phyloP scores from a whole-genome alignment of 495 filamentous ascomycete genomes.

The Xylaria curta region DNA sequence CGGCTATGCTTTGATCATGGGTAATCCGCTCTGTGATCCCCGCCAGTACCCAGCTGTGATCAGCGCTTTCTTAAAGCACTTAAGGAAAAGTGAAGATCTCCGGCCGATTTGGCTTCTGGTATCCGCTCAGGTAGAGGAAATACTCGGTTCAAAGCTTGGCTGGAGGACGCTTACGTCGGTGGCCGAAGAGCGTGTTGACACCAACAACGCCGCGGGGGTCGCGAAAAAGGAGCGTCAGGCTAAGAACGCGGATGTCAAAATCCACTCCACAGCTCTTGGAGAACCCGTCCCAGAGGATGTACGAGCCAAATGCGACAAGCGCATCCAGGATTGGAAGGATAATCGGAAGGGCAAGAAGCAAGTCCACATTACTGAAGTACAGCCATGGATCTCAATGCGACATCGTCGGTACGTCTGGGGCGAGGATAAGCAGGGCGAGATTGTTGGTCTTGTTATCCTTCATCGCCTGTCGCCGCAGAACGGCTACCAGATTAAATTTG shows the following conservation, averaged over 20 bases:
- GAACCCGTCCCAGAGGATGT: constrained; percentile 67
- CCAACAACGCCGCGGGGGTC: constrained; percentile 72
- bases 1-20: constrained; percentile 77
- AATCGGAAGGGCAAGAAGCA: constrained; percentile 77
- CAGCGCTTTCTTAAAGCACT: constrained; percentile 71
- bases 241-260: constrained; percentile 77
- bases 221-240: constrained; percentile 68
- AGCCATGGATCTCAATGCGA: constrained; percentile 76
- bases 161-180: constrained; percentile 85
- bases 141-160: constrained; percentile 74
- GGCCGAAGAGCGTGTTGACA: constrained; percentile 82
- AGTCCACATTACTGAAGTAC: constrained; percentile 84
- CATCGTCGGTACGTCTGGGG: constrained; percentile 87
- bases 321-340: constrained; percentile 77
- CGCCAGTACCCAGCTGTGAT: constrained; percentile 74
- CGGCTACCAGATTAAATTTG: constrained; percentile 89
- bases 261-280: constrained; percentile 68
- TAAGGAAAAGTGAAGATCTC: constrained; percentile 71
- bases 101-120: constrained; percentile 85
- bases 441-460: constrained; percentile 75
- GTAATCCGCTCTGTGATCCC: constrained; percentile 78
- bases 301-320: constrained; percentile 67
- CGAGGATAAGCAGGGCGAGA: constrained; percentile 66
- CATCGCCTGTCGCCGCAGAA: constrained; percentile 75
- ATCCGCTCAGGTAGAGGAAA: constrained; percentile 70